phyloP scores from a whole-genome alignment of 2,329 filamentous ascomycete species.

The Ilyonectria destructans region DNA sequence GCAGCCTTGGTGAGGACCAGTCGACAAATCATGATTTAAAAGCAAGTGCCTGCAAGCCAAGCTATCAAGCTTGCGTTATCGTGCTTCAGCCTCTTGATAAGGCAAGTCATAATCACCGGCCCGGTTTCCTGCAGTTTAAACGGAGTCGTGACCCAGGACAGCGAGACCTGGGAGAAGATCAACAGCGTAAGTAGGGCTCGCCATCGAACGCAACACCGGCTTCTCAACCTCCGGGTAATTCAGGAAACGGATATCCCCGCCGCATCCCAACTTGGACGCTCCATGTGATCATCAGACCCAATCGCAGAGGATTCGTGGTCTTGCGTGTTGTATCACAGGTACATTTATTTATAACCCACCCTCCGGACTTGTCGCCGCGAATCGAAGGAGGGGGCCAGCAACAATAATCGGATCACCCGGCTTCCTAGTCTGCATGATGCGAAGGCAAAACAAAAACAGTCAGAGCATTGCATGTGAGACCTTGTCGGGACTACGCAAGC shows the following conservation, averaged over 20 bases:
- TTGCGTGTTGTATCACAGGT: conserved; percentile 1
- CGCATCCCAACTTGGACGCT: background rate
- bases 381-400: background rate
- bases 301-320: background rate
- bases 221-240: background rate
- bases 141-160: background rate
- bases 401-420: conserved; percentile 22
- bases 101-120: background rate
- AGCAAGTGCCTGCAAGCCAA: background rate
- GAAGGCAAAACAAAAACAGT: conserved; percentile 4
- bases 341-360: background rate
- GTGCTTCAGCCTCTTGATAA: background rate
- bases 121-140: background rate
- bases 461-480: background rate
- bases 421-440: conserved; percentile 9
- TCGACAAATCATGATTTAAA: background rate
- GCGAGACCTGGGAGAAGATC: background rate
- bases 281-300: conserved; percentile 1
- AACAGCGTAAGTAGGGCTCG: background rate
- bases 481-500: background rate
- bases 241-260: conserved; percentile 18
- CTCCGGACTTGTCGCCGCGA: background rate
- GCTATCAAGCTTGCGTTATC: background rate
- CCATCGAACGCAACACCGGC: background rate
- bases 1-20: background rate